These are phyloP conservation scores for Melanopsichium pennsylvanicum DNA, from an alignment of 1,284 basidiomycete species.

Conservation along the genomic window DNA sequence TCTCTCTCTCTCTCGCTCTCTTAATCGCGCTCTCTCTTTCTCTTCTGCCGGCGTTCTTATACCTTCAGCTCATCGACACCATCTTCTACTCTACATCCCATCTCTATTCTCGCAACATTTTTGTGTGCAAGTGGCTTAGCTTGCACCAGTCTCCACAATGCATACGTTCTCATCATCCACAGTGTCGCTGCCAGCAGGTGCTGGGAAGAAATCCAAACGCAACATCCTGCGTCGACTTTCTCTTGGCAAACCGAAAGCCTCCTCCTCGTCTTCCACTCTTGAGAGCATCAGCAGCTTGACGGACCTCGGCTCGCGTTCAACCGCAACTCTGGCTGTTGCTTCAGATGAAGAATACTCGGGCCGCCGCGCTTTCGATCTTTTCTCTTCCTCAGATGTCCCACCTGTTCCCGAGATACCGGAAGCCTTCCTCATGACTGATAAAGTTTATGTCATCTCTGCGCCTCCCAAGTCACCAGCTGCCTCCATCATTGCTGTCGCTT, in stretches of 20 bases:
- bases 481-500: too few species aligned
- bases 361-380: conserved; percentile 15
- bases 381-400: conserved; percentile 14
- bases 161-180: conserved; percentile 14
- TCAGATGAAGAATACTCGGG: conserved; percentile 3
- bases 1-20: too few species aligned
- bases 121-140: background rate
- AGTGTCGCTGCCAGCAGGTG: conserved; percentile 3
- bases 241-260: conserved; percentile 5
- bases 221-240: conserved; percentile 20
- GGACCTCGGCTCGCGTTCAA: conserved; percentile 9
- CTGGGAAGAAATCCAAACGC: conserved; percentile 9
- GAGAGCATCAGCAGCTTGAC: background rate
- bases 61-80: background rate
- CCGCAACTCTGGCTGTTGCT: conserved; percentile 2
- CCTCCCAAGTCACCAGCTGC: background rate
- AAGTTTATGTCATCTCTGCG: conserved; percentile 21
- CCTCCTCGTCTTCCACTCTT: background rate
- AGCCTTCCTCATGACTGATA: conserved; percentile 13
- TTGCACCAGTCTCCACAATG: conserved; percentile 1
- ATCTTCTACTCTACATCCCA: background rate
- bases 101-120: too few species aligned
- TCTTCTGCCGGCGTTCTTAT: too few species aligned
- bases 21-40: too few species aligned
- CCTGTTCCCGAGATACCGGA: conserved; percentile 18